Conservation (phyloP, 495 filamentous ascomycete species). For the Oidiodendron maius region DNA sequence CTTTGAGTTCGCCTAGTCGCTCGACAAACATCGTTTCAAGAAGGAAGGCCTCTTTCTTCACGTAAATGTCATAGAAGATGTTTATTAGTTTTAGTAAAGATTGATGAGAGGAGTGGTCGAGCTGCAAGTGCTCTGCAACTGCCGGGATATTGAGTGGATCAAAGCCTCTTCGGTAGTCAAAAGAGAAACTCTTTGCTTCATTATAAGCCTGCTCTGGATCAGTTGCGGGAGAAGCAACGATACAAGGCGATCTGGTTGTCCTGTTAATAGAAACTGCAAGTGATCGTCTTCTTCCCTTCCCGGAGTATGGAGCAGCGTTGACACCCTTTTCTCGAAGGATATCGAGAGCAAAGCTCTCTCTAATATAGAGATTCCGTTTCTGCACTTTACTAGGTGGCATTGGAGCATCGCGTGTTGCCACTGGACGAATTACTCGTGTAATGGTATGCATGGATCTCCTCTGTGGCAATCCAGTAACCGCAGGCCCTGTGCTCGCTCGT, state of each 20-base stretch:
- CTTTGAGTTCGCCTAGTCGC: constrained; percentile 34
- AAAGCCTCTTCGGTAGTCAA: constrained; percentile 45
- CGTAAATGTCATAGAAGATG: constrained; percentile 54
- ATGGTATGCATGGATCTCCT: constrained; percentile 48
- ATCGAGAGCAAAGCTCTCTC: constrained; percentile 49
- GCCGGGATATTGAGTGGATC: constrained; percentile 27
- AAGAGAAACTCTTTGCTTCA: constrained; percentile 51
- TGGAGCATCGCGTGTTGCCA: background rate
- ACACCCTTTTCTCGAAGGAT: constrained; percentile 51
- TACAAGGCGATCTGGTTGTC: constrained; percentile 54
- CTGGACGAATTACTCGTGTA: constrained; percentile 12
- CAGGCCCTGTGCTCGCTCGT: constrained; percentile 17
- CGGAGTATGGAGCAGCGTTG: constrained; percentile 36
- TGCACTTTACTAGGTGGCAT: constrained; percentile 24
- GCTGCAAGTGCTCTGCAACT: constrained; percentile 45
- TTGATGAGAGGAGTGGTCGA: constrained; percentile 34
- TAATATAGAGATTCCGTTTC: constrained; percentile 52
- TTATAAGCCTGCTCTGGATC: constrained; percentile 24
- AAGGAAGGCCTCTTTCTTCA: constrained; percentile 60
- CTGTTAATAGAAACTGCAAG: constrained; percentile 65
- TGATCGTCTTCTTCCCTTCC: constrained; percentile 28
- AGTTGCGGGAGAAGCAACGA: constrained; percentile 53
- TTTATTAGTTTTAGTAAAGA: constrained; percentile 43
- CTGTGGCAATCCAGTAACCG: constrained; percentile 28
- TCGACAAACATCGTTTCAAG: constrained; percentile 44